Evolutionary conservation across 805 yeast species (phyloP).

Genomic region (Kockiozyma suomiensis): DNA sequence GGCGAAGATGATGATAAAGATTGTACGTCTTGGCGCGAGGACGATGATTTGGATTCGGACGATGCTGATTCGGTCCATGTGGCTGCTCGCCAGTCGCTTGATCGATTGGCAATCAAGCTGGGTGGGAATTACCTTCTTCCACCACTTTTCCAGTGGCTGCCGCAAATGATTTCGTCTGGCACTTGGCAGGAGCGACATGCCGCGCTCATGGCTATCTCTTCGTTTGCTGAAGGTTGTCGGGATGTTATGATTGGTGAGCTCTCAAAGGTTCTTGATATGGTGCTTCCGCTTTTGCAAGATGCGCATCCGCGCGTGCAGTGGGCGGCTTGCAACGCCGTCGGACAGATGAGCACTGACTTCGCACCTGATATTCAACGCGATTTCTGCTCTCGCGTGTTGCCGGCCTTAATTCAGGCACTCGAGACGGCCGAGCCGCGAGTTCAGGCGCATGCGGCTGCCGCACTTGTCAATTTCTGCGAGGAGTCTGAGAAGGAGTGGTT

Average conservation of each 20-base stretch:
- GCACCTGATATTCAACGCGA: constrained; percentile 77
- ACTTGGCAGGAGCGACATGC: constrained; percentile 97
- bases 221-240: constrained; percentile 96
- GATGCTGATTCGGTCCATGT: constrained; percentile 85
- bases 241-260: constrained; percentile 83
- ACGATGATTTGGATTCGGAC: constrained; percentile 76
- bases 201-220: constrained; percentile 92
- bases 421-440: constrained; percentile 79
- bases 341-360: constrained; percentile 96
- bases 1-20: constrained; percentile 70
- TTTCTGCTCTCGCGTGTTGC: constrained; percentile 76
- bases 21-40: constrained; percentile 81
- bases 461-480: constrained; percentile 92
- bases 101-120: constrained; percentile 80
- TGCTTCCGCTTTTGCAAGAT: constrained; percentile 82
- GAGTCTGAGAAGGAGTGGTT: constrained; percentile 82
- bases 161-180: constrained; percentile 72
- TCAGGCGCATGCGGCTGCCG: constrained; percentile 98
- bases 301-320: constrained; percentile 93
- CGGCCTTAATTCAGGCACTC: constrained; percentile 83
- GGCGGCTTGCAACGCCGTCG: constrained; percentile 95
- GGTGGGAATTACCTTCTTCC: constrained; percentile 83
- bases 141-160: constrained; percentile 83
- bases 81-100: constrained; percentile 93
- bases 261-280: constrained; percentile 77